Evolutionary conservation across 2,329 filamentous ascomycete species (phyloP).

Genomic region (Calcarisporium arbuscula): DNA sequence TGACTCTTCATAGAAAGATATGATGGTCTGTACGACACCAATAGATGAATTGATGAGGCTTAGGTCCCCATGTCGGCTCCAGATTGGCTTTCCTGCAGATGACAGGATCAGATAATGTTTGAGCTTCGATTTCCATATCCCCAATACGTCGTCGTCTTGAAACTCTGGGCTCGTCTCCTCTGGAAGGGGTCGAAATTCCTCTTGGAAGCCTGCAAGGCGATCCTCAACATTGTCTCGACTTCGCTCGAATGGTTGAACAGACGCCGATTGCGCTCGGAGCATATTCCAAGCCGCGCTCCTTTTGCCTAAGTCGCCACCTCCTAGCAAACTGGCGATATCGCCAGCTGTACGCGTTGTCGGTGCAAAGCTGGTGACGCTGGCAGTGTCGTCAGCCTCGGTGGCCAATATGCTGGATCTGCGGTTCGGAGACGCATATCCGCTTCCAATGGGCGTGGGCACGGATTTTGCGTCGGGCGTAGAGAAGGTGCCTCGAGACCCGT

Average conservation of each 20-base stretch:
- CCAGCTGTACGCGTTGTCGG: constrained; percentile 56
- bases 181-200: constrained; percentile 73
- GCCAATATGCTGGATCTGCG: constrained; percentile 21
- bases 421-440: constrained; percentile 34
- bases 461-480: constrained; percentile 30
- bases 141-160: constrained; percentile 54
- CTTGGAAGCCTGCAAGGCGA: constrained; percentile 59
- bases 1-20: constrained; percentile 86
- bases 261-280: constrained; percentile 55
- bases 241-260: constrained; percentile 55
- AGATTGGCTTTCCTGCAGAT: constrained; percentile 93
- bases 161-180: constrained; percentile 38
- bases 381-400: constrained; percentile 54
- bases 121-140: constrained; percentile 81
- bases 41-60: constrained; percentile 88
- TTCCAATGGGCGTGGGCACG: constrained; percentile 30
- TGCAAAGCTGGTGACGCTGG: constrained; percentile 60
- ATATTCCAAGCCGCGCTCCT: constrained; percentile 64
- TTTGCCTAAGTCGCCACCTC: constrained; percentile 52
- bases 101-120: constrained; percentile 98
- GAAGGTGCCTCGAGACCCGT: constrained; percentile 61
- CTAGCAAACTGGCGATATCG: constrained; percentile 77
- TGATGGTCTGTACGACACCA: constrained; percentile 92
- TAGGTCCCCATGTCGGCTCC: constrained; percentile 88
- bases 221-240: constrained; percentile 38